phyloP scores from a whole-genome alignment of 345 rosid genomes.

The Draba incana region DNA sequence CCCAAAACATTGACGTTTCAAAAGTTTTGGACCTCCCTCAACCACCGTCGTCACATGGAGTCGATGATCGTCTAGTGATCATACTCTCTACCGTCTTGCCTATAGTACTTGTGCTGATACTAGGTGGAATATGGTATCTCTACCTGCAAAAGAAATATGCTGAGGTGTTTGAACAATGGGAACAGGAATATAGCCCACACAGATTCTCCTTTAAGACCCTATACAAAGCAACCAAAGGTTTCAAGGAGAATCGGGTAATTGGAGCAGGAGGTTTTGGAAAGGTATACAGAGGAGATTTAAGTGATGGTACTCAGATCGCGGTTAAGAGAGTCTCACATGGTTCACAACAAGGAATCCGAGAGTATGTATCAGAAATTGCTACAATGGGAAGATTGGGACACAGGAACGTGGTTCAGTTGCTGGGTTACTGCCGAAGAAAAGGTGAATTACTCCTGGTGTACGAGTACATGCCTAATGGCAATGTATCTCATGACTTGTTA shows the following conservation, averaged over 20 bases:
- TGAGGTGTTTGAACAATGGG: slow-evolving; percentile 6
- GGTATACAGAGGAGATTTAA: not conserved
- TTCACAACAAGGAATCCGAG: not conserved
- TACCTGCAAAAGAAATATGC: not conserved
- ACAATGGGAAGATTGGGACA: slow-evolving; percentile 30
- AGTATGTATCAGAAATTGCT: not conserved
- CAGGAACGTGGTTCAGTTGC: slow-evolving; percentile 45
- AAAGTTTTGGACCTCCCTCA: slow-evolving; percentile 22
- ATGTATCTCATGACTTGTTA: slow-evolving; percentile 39
- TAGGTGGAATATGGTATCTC: not conserved
- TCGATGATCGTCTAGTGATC: not conserved
- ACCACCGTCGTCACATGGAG: slow-evolving; percentile 16
- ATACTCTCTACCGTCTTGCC: not conserved
- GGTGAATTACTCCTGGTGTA: slow-evolving; percentile 45
- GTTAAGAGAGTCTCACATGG: not conserved
- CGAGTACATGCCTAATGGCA: slow-evolving; percentile 48
- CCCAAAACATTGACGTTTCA: slow-evolving; percentile 43
- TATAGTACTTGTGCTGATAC: not conserved
- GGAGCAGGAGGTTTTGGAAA: slow-evolving; percentile 1
- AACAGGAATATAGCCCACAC: not conserved
- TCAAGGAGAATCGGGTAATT: not conserved
- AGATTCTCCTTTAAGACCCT: not conserved
- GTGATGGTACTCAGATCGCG: not conserved
- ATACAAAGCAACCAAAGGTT: not conserved
- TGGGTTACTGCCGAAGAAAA: slow-evolving; percentile 45